Evolutionary conservation across 2,329 filamentous ascomycete genomes (phyloP), one percentile per base, ranked within the genome.

Genomic region (Trichoderma hamatum): DNA sequence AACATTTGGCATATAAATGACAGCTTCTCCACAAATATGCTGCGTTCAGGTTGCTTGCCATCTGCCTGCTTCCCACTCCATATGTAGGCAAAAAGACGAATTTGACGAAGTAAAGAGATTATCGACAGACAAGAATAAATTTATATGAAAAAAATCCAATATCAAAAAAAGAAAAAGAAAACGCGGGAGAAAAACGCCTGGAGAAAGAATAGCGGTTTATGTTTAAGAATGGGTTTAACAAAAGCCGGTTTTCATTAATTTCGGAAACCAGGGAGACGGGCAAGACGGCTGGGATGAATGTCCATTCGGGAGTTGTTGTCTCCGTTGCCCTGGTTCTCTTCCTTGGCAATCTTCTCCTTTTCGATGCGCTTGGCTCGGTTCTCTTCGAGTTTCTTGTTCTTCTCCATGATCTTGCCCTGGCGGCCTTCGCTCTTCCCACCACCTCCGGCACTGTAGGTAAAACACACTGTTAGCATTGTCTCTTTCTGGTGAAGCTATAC

Each of bases 381-480:
- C 75, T 92, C 93, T 73, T 92, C 88, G 61, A 97, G 85, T 82
- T 94, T 95, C 75, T 87, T 84, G 82, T 98, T 97, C 87, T 97
- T 97, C 69, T 86, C 86, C 75, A 88, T 85, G 79, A 98, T 93
- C 83, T 94, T 96, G 69, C 90, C 86, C 76, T 87, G 88, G 72
- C 95, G 86, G 68, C 85, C 82, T 72, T 89, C 85, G 56, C 88
- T 92, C 79, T 94, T 96, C 71, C 90, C 90, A 70, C 95, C 95
- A 51, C 94, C 94, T 63, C 94, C 94, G 70, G 92, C 94, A 73
- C 91, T 93, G 55, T 30, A 58, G 9, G 36, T 19, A 52, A n/a
- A 21, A 39, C 30, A 30, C 30, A 7, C 56, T 52, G 55, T 70
- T 46, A 70, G 64, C 19, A 67, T 49, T 49, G 13, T 3, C 19